Evolutionary conservation across 2,329 filamentous ascomycete species (phyloP).

Genomic region (Sporothrix protearum): DNA sequence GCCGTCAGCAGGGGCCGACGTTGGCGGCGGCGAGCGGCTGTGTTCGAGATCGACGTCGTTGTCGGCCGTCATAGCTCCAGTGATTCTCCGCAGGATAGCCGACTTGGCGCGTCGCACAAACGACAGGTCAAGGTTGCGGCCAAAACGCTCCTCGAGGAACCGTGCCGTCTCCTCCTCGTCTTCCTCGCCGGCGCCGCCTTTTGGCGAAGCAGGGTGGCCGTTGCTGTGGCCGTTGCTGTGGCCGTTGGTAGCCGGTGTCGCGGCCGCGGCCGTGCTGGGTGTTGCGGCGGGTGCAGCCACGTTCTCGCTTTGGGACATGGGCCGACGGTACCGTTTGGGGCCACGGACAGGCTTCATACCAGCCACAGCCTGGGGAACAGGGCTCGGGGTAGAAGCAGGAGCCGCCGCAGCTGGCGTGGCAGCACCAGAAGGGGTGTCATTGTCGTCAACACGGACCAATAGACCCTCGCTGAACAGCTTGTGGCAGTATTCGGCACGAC

Average conservation of each 20-base stretch:
- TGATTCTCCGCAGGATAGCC: slow-evolving; percentile 82
- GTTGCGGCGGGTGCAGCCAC: background rate
- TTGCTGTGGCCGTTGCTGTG: background rate
- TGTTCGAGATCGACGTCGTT: slow-evolving; percentile 54
- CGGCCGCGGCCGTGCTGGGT: background rate
- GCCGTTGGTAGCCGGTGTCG: background rate
- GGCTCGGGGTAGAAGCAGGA: background rate
- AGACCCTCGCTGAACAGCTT: slow-evolving; percentile 67
- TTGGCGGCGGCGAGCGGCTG: background rate
- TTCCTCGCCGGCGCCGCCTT: slow-evolving; percentile 28
- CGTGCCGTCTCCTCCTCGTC: slow-evolving; percentile 62
- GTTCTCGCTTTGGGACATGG: slow-evolving; percentile 39
- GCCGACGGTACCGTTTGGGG: slow-evolving; percentile 73
- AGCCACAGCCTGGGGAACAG: slow-evolving; percentile 11
- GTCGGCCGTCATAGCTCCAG: slow-evolving; percentile 74
- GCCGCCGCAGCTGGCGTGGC: background rate
- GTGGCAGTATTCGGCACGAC: slow-evolving; percentile 85
- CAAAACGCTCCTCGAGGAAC: slow-evolving; percentile 92
- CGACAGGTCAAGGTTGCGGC: slow-evolving; percentile 78
- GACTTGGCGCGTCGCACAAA: slow-evolving; percentile 78
- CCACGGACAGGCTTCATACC: slow-evolving; percentile 56
- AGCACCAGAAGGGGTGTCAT: background rate
- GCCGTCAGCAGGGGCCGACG: slow-evolving; percentile 35
- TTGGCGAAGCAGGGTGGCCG: slow-evolving; percentile 21
- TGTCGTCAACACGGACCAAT: slow-evolving; percentile 38